Conservation (phyloP, 257 asterid species). For the Gentiana straminea region DNA sequence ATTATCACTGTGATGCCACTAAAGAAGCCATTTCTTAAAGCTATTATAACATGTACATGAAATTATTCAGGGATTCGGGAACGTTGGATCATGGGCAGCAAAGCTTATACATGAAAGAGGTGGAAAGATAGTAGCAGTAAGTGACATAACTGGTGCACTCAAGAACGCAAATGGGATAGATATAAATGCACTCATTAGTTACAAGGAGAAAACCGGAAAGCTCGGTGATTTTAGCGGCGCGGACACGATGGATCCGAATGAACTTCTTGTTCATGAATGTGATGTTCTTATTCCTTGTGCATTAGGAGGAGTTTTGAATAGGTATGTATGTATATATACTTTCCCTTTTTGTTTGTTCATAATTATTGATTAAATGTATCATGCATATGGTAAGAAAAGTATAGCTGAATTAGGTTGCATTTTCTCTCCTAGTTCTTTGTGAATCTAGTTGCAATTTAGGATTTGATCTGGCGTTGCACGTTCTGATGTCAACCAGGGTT, state of each 20-base stretch:
- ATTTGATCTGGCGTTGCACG: too few species aligned
- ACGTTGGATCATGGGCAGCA: slow-evolving; percentile 92
- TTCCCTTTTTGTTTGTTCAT: not conserved
- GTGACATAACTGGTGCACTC: slow-evolving; percentile 84
- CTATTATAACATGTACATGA: slow-evolving; percentile 5
- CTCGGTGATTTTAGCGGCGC: slow-evolving; percentile 52
- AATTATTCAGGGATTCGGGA: slow-evolving; percentile 65
- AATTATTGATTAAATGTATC: not conserved
- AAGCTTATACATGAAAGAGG: slow-evolving; percentile 74
- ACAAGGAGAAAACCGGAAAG: slow-evolving; percentile 49
- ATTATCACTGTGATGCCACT: too few species aligned
- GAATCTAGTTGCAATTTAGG: too few species aligned
- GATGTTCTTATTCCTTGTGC: slow-evolving; percentile 93
- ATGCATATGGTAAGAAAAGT: too few species aligned
- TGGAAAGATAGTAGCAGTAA: slow-evolving; percentile 78
- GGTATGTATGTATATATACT: slow-evolving; percentile 18
- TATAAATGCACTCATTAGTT: slow-evolving; percentile 47
- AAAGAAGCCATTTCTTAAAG: not conserved
- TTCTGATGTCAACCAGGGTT: too few species aligned
- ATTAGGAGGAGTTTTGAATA: slow-evolving; percentile 88
- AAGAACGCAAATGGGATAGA: slow-evolving; percentile 58
- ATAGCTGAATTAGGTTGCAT: too few species aligned
- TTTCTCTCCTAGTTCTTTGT: too few species aligned
- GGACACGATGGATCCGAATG: slow-evolving; percentile 58
- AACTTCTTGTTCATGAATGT: slow-evolving; percentile 58